Conservation (phyloP, 2,329 filamentous ascomycete genomes). For the Claviceps monticola region DNA sequence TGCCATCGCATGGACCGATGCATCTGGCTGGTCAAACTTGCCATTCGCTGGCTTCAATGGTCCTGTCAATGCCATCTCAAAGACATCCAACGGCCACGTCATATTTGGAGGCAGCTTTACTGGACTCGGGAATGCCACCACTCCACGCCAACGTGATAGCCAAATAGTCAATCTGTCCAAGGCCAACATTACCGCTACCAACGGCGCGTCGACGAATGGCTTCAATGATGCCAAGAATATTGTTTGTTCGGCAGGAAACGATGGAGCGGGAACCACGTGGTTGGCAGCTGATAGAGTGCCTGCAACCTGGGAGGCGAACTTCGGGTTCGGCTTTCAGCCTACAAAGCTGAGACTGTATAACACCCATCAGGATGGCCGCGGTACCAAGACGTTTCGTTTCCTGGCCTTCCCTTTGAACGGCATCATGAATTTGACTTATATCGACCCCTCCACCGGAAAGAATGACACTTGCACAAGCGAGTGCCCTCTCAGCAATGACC, state of each 20-base stretch:
- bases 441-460: slow-evolving; percentile 56
- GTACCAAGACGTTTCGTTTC: slow-evolving; percentile 79
- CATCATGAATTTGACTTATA: slow-evolving; percentile 92
- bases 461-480: slow-evolving; percentile 62
- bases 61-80: slow-evolving; percentile 72
- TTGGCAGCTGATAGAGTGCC: slow-evolving; percentile 55
- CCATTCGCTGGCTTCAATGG: slow-evolving; percentile 94
- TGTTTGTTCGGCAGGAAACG: slow-evolving; percentile 56
- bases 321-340: slow-evolving; percentile 73
- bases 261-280: slow-evolving; percentile 69
- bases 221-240: slow-evolving; percentile 69
- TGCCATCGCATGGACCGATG: slow-evolving; percentile 66
- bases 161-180: slow-evolving; percentile 75
- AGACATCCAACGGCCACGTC: slow-evolving; percentile 67
- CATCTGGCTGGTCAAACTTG: slow-evolving; percentile 59
- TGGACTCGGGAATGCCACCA: slow-evolving; percentile 68
- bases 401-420: slow-evolving; percentile 75
- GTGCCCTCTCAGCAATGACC: slow-evolving; percentile 70
- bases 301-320: slow-evolving; percentile 73
- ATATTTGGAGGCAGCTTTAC: slow-evolving; percentile 88
- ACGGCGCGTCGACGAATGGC: slow-evolving; percentile 45
- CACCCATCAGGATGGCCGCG: slow-evolving; percentile 67
- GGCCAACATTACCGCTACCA: slow-evolving; percentile 57
- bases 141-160: slow-evolving; percentile 50
- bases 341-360: slow-evolving; percentile 83